Percentiles rank a stretch among this genome's conserved stretches.
These are phyloP conservation scores for Cryptosporidium meleagridis DNA, from an alignment of 169 alveolate species.

Conservation along the genomic window DNA sequence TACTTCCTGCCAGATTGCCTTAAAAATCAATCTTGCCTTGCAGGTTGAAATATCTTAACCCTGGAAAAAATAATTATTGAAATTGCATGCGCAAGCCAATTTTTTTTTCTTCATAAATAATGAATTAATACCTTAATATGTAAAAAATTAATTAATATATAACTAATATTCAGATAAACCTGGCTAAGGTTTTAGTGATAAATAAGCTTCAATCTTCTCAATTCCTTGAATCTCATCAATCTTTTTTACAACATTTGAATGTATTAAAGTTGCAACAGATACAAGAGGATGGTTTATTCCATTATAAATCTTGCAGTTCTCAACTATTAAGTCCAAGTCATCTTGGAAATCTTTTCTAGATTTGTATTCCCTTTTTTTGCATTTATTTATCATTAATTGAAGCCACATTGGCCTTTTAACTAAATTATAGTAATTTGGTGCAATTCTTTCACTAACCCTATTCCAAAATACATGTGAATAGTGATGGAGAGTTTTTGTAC, in stretches of 20 bases:
- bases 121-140: not conserved
- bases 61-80: not conserved
- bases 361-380: constrained; percentile 82
- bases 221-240: constrained; percentile 71
- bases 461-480: constrained; percentile 81
- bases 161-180: not conserved
- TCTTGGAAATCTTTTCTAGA: constrained; percentile 81
- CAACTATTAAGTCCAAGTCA: constrained; percentile 83
- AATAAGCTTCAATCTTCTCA: constrained; percentile 79
- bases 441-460: constrained; percentile 85
- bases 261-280: constrained; percentile 76
- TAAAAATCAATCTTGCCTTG: not conserved
- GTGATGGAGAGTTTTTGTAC: constrained; percentile 73
- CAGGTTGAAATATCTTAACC: constrained; percentile 26
- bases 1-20: not conserved
- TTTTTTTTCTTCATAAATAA: constrained; percentile 29
- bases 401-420: constrained; percentile 88
- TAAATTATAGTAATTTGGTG: constrained; percentile 85
- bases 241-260: constrained; percentile 24
- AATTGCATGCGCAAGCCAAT: constrained; percentile 50
- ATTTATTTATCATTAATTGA: constrained; percentile 80
- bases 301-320: constrained; percentile 85
- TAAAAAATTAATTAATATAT: not conserved
- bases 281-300: constrained; percentile 83
- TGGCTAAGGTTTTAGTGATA: constrained; percentile 37